Percentiles rank a stretch among this genome's conserved stretches.
These are phyloP conservation scores for Alternaria sp. DNA, from an alignment of 2,329 filamentous ascomycete species.

Conservation along the genomic window DNA sequence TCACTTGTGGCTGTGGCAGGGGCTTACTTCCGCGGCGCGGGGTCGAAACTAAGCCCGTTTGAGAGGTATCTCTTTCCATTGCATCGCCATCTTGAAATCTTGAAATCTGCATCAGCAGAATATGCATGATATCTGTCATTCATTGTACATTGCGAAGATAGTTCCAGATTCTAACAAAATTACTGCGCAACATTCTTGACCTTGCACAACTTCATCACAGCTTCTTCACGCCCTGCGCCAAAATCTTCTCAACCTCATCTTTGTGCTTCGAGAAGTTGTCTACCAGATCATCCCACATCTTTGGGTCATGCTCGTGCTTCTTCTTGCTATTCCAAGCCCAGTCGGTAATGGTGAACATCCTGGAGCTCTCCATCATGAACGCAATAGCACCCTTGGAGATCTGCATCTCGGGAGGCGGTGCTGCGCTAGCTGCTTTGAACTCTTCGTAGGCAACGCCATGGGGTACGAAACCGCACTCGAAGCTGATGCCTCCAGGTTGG, in stretches of 20 bases:
- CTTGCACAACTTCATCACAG: constrained; percentile 2
- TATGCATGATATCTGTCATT: background rate
- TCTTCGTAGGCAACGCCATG: constrained; percentile 68
- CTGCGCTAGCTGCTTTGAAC: constrained; percentile 64
- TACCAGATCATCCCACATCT: constrained; percentile 63
- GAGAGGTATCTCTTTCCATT: background rate
- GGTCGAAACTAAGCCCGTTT: constrained; percentile 6
- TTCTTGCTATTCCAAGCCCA: constrained; percentile 51
- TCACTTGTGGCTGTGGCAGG: constrained; percentile 19
- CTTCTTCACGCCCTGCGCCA: constrained; percentile 48
- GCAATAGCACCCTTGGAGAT: constrained; percentile 65
- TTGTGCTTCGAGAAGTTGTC: constrained; percentile 61
- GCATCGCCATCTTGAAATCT: background rate
- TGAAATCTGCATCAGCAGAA: background rate
- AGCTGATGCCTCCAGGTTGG: constrained; percentile 67
- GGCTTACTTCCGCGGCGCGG: constrained; percentile 16
- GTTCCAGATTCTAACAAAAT: too few species aligned
- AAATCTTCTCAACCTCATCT: constrained; percentile 58
- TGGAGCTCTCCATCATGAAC: constrained; percentile 69
- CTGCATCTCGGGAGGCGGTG: constrained; percentile 49
- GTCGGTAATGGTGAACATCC: constrained; percentile 49
- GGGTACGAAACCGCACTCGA: constrained; percentile 76
- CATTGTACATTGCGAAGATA: background rate
- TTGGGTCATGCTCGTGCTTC: constrained; percentile 58
- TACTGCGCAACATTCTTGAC: too few species aligned